Percentiles rank a stretch among this genome's conserved stretches.
phyloP scores from a whole-genome alignment of 164 flowering plant genomes.

The Magnolia kwangsiensis region DNA sequence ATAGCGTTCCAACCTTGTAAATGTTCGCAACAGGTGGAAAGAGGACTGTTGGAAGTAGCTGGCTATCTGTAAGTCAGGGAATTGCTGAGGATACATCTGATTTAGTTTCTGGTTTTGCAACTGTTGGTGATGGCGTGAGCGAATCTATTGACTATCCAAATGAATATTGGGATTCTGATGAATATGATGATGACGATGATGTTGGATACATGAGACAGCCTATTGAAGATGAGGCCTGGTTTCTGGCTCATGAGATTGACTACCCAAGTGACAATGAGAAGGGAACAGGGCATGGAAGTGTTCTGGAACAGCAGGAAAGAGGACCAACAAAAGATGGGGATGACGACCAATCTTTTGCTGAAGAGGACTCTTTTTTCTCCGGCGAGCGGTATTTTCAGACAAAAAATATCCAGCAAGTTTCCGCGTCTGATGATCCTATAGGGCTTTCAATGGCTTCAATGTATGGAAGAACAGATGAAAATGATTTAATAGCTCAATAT shows the following conservation, averaged over 20 bases:
- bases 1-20: background rate
- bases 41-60: conserved; percentile 68
- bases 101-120: conserved; percentile 94
- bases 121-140: conserved; percentile 89
- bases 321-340: conserved; percentile 67
- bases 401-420: conserved; percentile 28
- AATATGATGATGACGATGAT: conserved; percentile 95
- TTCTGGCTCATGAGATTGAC: conserved; percentile 97
- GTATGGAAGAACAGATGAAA: conserved; percentile 51
- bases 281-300: conserved; percentile 81
- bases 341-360: conserved; percentile 92
- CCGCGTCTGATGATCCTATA: conserved; percentile 51
- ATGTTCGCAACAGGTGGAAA: conserved; percentile 52
- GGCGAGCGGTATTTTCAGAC: conserved; percentile 43
- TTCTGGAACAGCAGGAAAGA: conserved; percentile 74
- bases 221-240: conserved; percentile 98
- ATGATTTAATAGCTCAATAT: conserved; percentile 72
- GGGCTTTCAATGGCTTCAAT: conserved; percentile 57
- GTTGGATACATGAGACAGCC: conserved; percentile 97
- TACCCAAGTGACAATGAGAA: conserved; percentile 98
- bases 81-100: conserved; percentile 89
- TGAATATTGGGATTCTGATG: conserved; percentile 99
- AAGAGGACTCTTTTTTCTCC: conserved; percentile 92
- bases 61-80: conserved; percentile 96
- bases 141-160: conserved; percentile 88